phyloP scores from a whole-genome alignment of 176 grass and related monocot species.

The Aegilops sharonensis region DNA sequence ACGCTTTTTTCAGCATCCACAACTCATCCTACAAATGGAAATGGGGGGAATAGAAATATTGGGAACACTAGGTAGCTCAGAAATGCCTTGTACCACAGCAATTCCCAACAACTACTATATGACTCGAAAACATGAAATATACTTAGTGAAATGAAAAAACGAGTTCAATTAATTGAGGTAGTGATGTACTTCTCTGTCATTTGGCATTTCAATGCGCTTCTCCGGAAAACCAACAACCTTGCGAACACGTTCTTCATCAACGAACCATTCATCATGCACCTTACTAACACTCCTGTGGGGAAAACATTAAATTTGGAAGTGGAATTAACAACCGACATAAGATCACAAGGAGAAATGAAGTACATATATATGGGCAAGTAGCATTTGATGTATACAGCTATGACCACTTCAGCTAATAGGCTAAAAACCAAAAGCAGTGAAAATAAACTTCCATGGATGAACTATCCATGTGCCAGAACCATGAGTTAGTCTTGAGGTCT shows the following conservation, averaged over 20 bases:
- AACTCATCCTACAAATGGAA: slow-evolving; percentile 10
- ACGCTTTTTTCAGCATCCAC: background rate
- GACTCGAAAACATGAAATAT: background rate
- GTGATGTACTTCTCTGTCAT: slow-evolving; percentile 76
- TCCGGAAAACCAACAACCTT: slow-evolving; percentile 89
- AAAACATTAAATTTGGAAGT: slow-evolving; percentile 22
- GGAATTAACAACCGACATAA: slow-evolving; percentile 23
- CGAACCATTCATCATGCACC: slow-evolving; percentile 99
- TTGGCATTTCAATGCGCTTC: slow-evolving; percentile 53
- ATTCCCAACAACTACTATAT: background rate
- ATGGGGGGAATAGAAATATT: background rate
- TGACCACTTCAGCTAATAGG: background rate
- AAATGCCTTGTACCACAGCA: background rate
- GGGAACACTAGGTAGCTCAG: background rate
- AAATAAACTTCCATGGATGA: slow-evolving; percentile 17
- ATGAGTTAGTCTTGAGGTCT: no score
- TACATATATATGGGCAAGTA: background rate
- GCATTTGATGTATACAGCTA: slow-evolving; percentile 3
- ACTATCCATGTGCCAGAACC: background rate
- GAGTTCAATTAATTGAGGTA: slow-evolving; percentile 28
- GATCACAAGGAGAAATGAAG: slow-evolving; percentile 22
- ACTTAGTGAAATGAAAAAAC: slow-evolving; percentile 24
- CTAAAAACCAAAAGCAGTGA: slow-evolving; percentile 8
- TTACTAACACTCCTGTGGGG: slow-evolving; percentile 90
- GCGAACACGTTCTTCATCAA: slow-evolving; percentile 89